Percentiles rank a stretch among this genome's conserved stretches.
phyloP scores from a whole-genome alignment of 163 green algal genomes.

The Chloromonas sp. region DNA sequence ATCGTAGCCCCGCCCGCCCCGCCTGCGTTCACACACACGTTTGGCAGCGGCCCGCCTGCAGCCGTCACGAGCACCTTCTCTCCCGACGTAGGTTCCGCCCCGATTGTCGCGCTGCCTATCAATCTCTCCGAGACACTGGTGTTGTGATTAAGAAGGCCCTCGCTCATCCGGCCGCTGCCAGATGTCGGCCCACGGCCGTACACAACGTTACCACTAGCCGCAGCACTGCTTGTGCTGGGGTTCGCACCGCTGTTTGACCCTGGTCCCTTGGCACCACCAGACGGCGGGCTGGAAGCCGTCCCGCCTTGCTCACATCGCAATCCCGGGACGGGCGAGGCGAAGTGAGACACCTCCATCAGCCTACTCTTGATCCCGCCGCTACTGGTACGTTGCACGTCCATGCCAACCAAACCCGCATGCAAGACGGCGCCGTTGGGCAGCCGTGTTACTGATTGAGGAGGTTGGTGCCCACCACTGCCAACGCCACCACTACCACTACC shows the following conservation, averaged over 20 bases:
- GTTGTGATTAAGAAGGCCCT: neutral
- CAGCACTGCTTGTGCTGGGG: neutral
- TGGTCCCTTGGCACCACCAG: neutral
- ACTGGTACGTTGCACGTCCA: neutral
- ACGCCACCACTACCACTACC: no score
- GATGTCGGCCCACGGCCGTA: no score
- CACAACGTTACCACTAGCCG: neutral
- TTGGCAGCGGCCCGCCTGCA: neutral
- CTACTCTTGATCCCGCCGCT: neutral
- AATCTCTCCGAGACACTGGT: neutral
- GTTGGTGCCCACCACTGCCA: no score
- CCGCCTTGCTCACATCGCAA: no score
- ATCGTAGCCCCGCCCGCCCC: no score
- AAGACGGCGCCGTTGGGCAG: neutral
- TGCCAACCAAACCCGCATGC: neutral
- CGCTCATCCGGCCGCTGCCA: neutral
- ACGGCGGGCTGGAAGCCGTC: neutral
- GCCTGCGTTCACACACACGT: no score
- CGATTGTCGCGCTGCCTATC: neutral
- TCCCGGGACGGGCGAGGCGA: neutral
- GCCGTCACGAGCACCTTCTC: no score
- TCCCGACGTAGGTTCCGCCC: neutral
- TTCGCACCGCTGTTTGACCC: neutral
- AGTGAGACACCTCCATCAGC: neutral
- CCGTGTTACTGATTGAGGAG: no score